Base-by-base conservation (phyloP, 129 eudicot species). In the Ambrosia artemisiifolia region DNA sequence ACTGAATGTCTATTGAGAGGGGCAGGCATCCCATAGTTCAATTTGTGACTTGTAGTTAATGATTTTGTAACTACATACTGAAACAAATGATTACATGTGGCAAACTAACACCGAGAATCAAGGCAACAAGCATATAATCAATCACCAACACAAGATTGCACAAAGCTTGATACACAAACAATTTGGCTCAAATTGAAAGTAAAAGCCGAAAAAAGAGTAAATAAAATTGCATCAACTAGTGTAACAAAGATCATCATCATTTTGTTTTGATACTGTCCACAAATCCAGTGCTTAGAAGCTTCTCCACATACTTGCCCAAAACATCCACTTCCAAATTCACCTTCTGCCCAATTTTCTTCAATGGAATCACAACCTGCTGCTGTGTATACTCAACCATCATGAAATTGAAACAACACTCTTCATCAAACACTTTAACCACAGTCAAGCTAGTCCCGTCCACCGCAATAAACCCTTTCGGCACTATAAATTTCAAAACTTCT, bases 391-490 rank as follows among this genome's bases (percentile, higher is more conserved):
- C 95, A 72, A 89, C 98, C 84, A 93, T 34, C 98, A 93, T 87
- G 70, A 93, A 85, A 81, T 87, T 87, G 63, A 92, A 92, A 73
- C 91, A 89, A 19, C 5, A 68, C 19, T 92, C 96, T 3, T 87
- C 86, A 65, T 92, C 96, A 82, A 93, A 87, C 75, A 93, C 96
- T 16, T 93, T 74, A 18, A 89, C 96, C 34, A 89, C 96, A 24
- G 95, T 93, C 95, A 89, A 89, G 63, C 96, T 93, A 68, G 98
- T 82, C 65, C 98, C 96, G 76, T 93, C 98, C 42, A 93, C 90
- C 36, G 96, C 90, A 36, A 93, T 87, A 54, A 87, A 93, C 60
- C 96, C 98, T 70, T 93, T 93, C 8, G 96, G 88, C 76, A 93
- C 96, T 16, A 93, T 87, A 80, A 87, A 93, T 77, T 75, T 93